Evolutionary conservation across 2,329 filamentous ascomycete genomes (phyloP), one percentile per base, ranked within the genome.

Genomic region (Cryphonectria nitschkei): DNA sequence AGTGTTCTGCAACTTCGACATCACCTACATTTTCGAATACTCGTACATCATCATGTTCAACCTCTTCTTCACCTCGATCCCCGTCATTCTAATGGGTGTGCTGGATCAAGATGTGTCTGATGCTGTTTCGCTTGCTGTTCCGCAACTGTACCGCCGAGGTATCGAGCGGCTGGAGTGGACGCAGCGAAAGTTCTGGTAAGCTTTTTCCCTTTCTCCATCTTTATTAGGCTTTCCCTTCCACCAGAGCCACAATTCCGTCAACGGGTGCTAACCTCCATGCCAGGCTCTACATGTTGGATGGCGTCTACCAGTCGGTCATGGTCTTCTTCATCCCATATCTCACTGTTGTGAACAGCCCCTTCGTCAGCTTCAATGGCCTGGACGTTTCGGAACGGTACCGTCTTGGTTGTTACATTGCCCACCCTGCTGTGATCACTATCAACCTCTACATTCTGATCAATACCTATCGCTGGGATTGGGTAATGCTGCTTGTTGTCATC

Each of bases 81-180:
- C 96, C 2, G 93, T 98, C 73, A 95, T 96, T 75, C 89, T 99
- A 75, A 97, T 98, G 90, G 96, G 96, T 82, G 93, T 99, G 58
- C 87, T 99, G 74, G 96, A 99, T 78, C 96, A 99, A 82, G 96
- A 99, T 79, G 95, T 99, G 63, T 93, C 93, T 75, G 96, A 98
- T 80, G 92, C 91, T 78, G 93, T 99, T 41, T 98, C 96, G 11
- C 85, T 99, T 74, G 95, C 94, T 68, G 95, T 99, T 65, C 96
- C 96, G 60, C 94, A 99, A 80, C 88, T 99, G 46, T 99, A 99
- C 81, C 93, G 95, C 75, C 90, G 95, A 74, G 96, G 96, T 76
- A 99, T 99, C 76, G 95, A 98, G 84, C 91, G 95, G 72, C 89
- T 94, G 80, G 96, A 99, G 84, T 99, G 96, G 96, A 97, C 95